Evolutionary conservation across 2,329 filamentous ascomycete species (phyloP), one percentile per base, ranked within the genome.

Genomic region (Periglandula ipomoeae): DNA sequence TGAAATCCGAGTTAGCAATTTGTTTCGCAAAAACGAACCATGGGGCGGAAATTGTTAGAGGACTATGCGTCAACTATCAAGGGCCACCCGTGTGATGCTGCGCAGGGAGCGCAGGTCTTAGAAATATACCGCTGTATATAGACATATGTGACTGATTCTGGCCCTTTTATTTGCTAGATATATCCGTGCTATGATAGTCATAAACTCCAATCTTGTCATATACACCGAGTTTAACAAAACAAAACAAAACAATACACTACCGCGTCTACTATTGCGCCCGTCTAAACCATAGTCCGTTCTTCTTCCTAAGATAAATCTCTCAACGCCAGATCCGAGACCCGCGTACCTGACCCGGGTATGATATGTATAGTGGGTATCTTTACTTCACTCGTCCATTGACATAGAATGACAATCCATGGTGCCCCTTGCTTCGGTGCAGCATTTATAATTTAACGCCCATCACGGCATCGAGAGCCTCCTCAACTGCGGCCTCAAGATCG

Each of bases 391-490:
- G n/a, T 40, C 23, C 20, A 38, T 19, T 17, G n/a, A n/a, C n/a
- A n/a, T n/a, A n/a, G n/a, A n/a, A n/a, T n/a, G n/a, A n/a, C n/a
- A n/a, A n/a, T n/a, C n/a, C n/a, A n/a, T n/a, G n/a, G n/a, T n/a
- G n/a, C n/a, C n/a, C n/a, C n/a, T n/a, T n/a, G n/a, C n/a, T n/a
- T n/a, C n/a, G n/a, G 11, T 49, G 17, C 10, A 27, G 27, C 35
- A 23, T 23, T 23, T 32, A 45, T 20, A 44, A 15, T 8, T 39
- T 26, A 2, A 81, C 63, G 6, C 78, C 76, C 42, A 77, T 77
- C n/a, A 80, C 76, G 43, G 69, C 66, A 57, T 83, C 79, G 48
- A 85, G 61, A 2, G 79, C 81, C 6, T 74, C 74, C 32, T 84
- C 81, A 5, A 85, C 74, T 4, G 73, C 79, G 3, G 66, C 70